phyloP scores from a whole-genome alignment of 306 rosid genomes.

The Prunus mira region DNA sequence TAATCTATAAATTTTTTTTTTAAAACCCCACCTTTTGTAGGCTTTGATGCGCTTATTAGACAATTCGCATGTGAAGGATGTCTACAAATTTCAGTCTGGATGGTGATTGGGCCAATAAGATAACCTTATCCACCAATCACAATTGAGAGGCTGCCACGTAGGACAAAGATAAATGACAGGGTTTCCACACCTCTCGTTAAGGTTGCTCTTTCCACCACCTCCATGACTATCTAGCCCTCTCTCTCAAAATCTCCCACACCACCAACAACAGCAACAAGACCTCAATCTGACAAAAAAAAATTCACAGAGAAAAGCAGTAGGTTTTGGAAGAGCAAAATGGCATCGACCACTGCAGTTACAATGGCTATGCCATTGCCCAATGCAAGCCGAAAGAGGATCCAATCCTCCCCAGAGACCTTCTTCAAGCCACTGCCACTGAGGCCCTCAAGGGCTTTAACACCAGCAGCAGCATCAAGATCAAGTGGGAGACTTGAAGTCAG shows the following conservation, averaged over 20 bases:
- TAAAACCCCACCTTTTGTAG: neutral
- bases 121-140: constrained; percentile 61
- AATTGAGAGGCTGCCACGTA: constrained; percentile 64
- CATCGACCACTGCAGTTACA: constrained; percentile 71
- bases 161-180: constrained; percentile 42
- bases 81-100: constrained; percentile 1
- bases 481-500: constrained; percentile 48
- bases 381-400: constrained; percentile 46
- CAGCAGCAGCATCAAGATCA: constrained; percentile 29
- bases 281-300: constrained; percentile 10
- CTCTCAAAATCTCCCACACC: neutral
- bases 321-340: constrained; percentile 38
- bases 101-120: constrained; percentile 51
- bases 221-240: constrained; percentile 25
- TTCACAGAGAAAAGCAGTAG: constrained; percentile 4
- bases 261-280: neutral
- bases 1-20: no score
- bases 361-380: constrained; percentile 66
- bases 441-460: constrained; percentile 31
- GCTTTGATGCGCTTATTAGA: neutral
- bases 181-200: constrained; percentile 49
- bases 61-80: neutral
- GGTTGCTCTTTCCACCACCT: constrained; percentile 20
- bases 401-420: constrained; percentile 42
- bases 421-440: constrained; percentile 55